Evolutionary conservation across 1,139 yeast genomes (phyloP).

Genomic region (Pichia sp.): DNA sequence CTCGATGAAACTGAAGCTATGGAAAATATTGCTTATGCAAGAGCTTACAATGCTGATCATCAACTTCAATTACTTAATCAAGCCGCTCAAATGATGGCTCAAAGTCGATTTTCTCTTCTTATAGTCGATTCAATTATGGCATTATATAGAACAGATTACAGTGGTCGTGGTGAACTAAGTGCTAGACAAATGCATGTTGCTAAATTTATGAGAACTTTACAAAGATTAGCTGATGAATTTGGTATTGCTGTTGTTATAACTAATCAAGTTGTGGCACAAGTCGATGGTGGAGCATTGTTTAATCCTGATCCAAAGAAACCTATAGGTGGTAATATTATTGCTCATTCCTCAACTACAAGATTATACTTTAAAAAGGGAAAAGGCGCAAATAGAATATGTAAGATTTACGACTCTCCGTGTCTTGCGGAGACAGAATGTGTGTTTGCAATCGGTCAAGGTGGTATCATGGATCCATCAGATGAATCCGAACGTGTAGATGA

Average conservation of each 20-base stretch:
- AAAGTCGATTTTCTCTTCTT: constrained; percentile 71
- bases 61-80: constrained; percentile 79
- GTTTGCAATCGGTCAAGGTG: constrained; percentile 94
- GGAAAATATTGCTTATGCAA: constrained; percentile 94
- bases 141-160: constrained; percentile 86
- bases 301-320: constrained; percentile 99
- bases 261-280: constrained; percentile 97
- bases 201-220: constrained; percentile 83
- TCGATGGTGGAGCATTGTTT: constrained; percentile 82
- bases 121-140: constrained; percentile 98
- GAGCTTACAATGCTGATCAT: constrained; percentile 97
- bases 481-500: constrained; percentile 49
- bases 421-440: constrained; percentile 92
- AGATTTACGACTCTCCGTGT: constrained; percentile 92
- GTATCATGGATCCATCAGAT: constrained; percentile 85
- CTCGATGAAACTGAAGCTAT: constrained; percentile 91
- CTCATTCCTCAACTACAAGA: constrained; percentile 93
- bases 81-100: constrained; percentile 96
- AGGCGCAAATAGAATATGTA: constrained; percentile 89
- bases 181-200: constrained; percentile 96
- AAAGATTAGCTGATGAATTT: constrained; percentile 92
- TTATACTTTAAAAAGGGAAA: constrained; percentile 84
- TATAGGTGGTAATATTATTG: constrained; percentile 96
- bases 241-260: constrained; percentile 99
- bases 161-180: constrained; percentile 94